A percentile compares a stretch with the other conserved stretches of the same genome.
phyloP scores from a whole-genome alignment of 257 asterid species.

The Orobanche coerulescens region DNA sequence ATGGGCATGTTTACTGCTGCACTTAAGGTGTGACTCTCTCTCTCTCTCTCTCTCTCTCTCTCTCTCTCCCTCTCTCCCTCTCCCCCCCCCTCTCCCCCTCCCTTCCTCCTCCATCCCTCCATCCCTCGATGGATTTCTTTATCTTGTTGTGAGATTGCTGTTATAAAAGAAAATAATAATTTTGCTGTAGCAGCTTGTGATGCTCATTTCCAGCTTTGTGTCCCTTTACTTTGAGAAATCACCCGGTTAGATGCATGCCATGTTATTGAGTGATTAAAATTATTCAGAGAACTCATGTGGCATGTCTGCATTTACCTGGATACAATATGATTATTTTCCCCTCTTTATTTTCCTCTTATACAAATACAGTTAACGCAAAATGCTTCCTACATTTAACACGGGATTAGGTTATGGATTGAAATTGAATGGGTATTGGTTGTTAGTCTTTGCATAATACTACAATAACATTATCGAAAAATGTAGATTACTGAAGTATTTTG shows the following conservation, averaged over 20 bases:
- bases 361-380: not conserved
- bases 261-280: not conserved
- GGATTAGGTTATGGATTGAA: not conserved
- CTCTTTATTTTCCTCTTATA: not conserved
- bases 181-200: not conserved
- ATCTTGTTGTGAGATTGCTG: not conserved
- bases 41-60: not conserved
- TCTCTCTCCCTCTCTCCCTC: not conserved
- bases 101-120: not conserved
- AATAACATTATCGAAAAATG: not conserved
- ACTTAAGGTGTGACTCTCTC: constrained; percentile 66
- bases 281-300: not conserved
- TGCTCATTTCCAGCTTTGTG: not conserved
- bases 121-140: not conserved
- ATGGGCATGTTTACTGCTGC: constrained; percentile 99
- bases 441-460: not conserved
- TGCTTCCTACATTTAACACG: not conserved
- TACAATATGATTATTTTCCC: not conserved
- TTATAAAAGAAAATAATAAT: constrained; percentile 2
- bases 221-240: not conserved
- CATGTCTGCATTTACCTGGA: constrained; percentile 17
- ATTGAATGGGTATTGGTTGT: not conserved
- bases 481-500: not conserved
- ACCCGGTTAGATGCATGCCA: not conserved
- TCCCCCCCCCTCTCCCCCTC: too few relatives aligned